Evolutionary conservation across 768 basidiomycete genomes (phyloP).

Genomic region (Trametes sanguinea): DNA sequence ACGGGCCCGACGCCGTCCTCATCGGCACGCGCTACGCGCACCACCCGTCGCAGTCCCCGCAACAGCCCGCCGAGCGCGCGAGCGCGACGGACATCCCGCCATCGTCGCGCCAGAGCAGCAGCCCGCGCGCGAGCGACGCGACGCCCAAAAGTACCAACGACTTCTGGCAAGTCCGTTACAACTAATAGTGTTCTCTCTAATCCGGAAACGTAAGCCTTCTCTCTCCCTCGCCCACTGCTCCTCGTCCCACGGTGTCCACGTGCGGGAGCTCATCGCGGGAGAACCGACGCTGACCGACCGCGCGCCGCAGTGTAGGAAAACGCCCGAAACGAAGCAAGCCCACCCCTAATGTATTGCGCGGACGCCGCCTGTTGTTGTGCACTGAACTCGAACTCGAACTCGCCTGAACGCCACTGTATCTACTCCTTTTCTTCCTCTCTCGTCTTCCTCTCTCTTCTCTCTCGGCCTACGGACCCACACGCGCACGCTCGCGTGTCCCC

Average conservation of each 20-base stretch:
- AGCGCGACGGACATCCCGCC: not conserved
- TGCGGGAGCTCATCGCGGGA: not conserved
- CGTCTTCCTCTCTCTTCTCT: not conserved
- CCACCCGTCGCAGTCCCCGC: not conserved
- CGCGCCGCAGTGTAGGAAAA: constrained; percentile 14
- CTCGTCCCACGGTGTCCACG: not conserved
- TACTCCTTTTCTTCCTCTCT: constrained; percentile 5
- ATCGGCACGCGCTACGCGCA: not conserved
- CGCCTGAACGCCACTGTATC: constrained; percentile 10
- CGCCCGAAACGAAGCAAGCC: not conserved
- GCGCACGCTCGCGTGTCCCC: not conserved
- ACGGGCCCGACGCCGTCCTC: constrained; percentile 1
- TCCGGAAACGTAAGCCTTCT: constrained; percentile 7
- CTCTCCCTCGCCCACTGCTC: not conserved
- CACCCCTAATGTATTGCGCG: constrained; percentile 5
- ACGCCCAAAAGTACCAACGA: constrained; percentile 18
- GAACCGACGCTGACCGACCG: not conserved
- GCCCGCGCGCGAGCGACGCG: constrained; percentile 4
- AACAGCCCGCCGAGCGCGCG: not conserved
- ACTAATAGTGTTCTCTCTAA: constrained; percentile 3
- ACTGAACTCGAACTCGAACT: not conserved
- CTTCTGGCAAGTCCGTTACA: constrained; percentile 22
- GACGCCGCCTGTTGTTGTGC: constrained; percentile 13
- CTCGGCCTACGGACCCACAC: not conserved
- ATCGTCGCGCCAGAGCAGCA: not conserved